Evolutionary conservation across 768 basidiomycete genomes (phyloP).

Genomic region (Hygrocybe punicea): DNA sequence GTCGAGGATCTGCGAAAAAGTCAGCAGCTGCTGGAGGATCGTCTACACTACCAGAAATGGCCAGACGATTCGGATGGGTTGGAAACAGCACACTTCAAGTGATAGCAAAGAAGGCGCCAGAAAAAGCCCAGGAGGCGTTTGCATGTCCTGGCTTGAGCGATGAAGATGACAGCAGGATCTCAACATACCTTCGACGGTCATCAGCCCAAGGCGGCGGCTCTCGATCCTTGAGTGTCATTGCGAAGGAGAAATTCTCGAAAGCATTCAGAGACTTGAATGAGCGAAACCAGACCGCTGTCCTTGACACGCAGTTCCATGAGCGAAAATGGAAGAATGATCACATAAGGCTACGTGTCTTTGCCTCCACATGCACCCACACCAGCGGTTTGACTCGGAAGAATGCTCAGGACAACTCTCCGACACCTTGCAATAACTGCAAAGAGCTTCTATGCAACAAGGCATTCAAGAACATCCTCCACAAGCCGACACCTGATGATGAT

Average conservation of each 20-base stretch:
- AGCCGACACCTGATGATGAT: constrained; percentile 1
- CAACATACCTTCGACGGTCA: constrained; percentile 13
- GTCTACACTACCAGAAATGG: neutral
- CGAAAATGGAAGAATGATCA: constrained; percentile 29
- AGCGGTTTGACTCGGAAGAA: neutral
- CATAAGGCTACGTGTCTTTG: constrained; percentile 12
- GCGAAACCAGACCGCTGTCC: constrained; percentile 10
- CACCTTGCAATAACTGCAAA: constrained; percentile 15
- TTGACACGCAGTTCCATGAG: constrained; percentile 13
- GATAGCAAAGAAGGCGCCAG: neutral
- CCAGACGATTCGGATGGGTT: neutral
- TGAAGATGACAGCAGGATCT: constrained; percentile 1
- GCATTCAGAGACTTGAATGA: neutral
- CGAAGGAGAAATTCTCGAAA: constrained; percentile 9
- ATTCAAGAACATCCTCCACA: constrained; percentile 15
- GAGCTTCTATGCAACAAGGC: neutral
- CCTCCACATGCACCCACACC: constrained; percentile 14
- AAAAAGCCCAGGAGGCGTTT: neutral
- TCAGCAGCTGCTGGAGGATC: neutral
- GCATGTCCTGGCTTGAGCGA: constrained; percentile 17
- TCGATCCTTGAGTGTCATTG: constrained; percentile 11
- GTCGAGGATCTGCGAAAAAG: neutral
- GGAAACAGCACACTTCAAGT: neutral
- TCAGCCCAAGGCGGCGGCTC: constrained; percentile 15
- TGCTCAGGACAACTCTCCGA: neutral